Conservation (phyloP, 306 rosid genomes). For the Urtica urens region DNA sequence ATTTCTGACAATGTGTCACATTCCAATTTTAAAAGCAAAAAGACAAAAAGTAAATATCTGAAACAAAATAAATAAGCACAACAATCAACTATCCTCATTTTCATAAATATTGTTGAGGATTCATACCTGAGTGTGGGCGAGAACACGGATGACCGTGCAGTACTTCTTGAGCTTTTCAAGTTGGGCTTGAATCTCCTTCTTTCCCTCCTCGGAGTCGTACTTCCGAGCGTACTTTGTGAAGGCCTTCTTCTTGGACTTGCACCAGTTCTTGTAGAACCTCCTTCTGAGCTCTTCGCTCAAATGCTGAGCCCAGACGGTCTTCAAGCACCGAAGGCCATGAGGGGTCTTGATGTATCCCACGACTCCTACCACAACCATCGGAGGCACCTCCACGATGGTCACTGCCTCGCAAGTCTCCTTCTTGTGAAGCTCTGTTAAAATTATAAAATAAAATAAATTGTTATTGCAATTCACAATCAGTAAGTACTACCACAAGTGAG, state of each 20-base stretch:
- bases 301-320: conserved; percentile 72
- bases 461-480: background rate
- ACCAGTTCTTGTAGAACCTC: conserved; percentile 65
- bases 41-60: too few relatives aligned
- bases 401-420: conserved; percentile 69
- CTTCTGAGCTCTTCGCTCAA: conserved; percentile 57
- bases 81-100: background rate
- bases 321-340: conserved; percentile 51
- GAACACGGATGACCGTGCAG: conserved; percentile 45
- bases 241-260: conserved; percentile 84
- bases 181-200: conserved; percentile 43
- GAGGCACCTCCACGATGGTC: conserved; percentile 59
- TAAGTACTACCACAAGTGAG: too few relatives aligned
- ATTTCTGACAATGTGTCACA: too few relatives aligned
- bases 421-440: conserved; percentile 49
- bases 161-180: conserved; percentile 56
- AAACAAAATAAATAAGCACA: too few relatives aligned
- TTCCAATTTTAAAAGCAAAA: too few relatives aligned
- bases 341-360: conserved; percentile 69
- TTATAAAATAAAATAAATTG: background rate
- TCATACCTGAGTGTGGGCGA: conserved; percentile 67
- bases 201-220: conserved; percentile 47
- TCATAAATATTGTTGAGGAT: background rate
- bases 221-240: conserved; percentile 54
- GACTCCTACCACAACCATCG: conserved; percentile 58